A percentile compares a stretch with the other conserved stretches of the same genome.
These are phyloP conservation scores for Quercus phellos DNA, from an alignment of 331 rosid genomes.

Conservation along the genomic window DNA sequence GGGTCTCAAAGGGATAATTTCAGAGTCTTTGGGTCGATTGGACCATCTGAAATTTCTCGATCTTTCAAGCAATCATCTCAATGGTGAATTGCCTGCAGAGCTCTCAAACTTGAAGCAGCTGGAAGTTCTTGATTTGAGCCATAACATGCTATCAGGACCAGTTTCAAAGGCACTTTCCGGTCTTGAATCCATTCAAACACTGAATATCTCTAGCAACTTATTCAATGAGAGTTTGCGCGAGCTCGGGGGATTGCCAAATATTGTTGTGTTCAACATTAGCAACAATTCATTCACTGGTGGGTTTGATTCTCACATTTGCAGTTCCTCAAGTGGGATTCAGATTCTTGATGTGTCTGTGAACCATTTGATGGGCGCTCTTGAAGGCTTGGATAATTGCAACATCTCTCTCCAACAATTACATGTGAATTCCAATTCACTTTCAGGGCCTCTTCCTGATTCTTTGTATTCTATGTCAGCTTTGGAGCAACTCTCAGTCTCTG, in stretches of 20 bases:
- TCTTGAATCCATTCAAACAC: slow-evolving; percentile 40
- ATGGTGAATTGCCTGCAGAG: slow-evolving; percentile 53
- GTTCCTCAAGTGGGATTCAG: slow-evolving; percentile 40
- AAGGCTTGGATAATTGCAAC: slow-evolving; percentile 49
- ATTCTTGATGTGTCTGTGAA: slow-evolving; percentile 59
- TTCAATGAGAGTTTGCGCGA: slow-evolving; percentile 34
- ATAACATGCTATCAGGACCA: slow-evolving; percentile 52
- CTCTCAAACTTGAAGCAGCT: slow-evolving; percentile 51
- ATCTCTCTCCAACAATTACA: slow-evolving; percentile 46
- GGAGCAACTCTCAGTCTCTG: slow-evolving; percentile 57
- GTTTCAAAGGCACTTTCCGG: slow-evolving; percentile 45
- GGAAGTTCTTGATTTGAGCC: slow-evolving; percentile 64
- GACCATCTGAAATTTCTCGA: slow-evolving; percentile 49
- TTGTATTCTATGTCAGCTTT: slow-evolving; percentile 47
- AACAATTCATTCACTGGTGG: slow-evolving; percentile 54
- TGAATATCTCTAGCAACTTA: slow-evolving; percentile 63
- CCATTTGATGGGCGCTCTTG: slow-evolving; percentile 49
- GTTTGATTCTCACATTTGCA: slow-evolving; percentile 48
- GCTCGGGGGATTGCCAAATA: slow-evolving; percentile 31
- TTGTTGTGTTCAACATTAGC: slow-evolving; percentile 49
- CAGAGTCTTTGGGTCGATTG: slow-evolving; percentile 44
- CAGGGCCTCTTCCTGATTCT: slow-evolving; percentile 57
- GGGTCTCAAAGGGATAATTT: slow-evolving; percentile 59
- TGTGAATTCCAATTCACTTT: slow-evolving; percentile 45
- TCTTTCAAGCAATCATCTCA: slow-evolving; percentile 59